A percentile compares a stretch with the other conserved stretches of the same genome.
Conservation (phyloP, 345 rosid genomes). For the Erodium maritimum region DNA sequence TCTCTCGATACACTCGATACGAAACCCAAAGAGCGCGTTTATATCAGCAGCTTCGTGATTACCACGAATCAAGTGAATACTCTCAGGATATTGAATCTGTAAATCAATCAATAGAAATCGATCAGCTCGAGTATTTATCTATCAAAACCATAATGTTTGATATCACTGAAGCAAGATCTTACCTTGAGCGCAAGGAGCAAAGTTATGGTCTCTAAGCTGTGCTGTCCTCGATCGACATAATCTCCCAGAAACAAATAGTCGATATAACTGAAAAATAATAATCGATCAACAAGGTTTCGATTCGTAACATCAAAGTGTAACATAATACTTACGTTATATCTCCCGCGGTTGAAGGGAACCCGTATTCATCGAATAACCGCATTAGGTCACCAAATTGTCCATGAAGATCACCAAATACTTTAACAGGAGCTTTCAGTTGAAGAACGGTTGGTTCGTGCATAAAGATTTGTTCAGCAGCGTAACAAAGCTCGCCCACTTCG, state of each 20-base stretch:
- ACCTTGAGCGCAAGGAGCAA: constrained; percentile 98
- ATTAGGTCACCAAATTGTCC: constrained; percentile 98
- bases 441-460: constrained; percentile 96
- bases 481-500: constrained; percentile 97
- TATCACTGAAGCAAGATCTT: constrained; percentile 15
- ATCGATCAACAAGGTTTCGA: no score
- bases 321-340: constrained; percentile 73
- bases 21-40: constrained; percentile 96
- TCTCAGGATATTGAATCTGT: constrained; percentile 92
- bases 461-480: constrained; percentile 94
- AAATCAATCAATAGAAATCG: constrained; percentile 5
- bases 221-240: constrained; percentile 96
- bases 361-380: constrained; percentile 95
- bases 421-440: constrained; percentile 86
- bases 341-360: constrained; percentile 96
- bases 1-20: constrained; percentile 93
- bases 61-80: constrained; percentile 89
- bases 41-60: constrained; percentile 98
- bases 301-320: neutral
- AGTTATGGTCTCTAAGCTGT: constrained; percentile 91
- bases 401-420: constrained; percentile 95
- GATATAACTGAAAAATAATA: constrained; percentile 51
- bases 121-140: neutral
- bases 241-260: constrained; percentile 97
- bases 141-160: no score